Percentiles rank a stretch among this genome's conserved stretches.
phyloP scores from a whole-genome alignment of 257 asterid species.

The Solanum piurae region DNA sequence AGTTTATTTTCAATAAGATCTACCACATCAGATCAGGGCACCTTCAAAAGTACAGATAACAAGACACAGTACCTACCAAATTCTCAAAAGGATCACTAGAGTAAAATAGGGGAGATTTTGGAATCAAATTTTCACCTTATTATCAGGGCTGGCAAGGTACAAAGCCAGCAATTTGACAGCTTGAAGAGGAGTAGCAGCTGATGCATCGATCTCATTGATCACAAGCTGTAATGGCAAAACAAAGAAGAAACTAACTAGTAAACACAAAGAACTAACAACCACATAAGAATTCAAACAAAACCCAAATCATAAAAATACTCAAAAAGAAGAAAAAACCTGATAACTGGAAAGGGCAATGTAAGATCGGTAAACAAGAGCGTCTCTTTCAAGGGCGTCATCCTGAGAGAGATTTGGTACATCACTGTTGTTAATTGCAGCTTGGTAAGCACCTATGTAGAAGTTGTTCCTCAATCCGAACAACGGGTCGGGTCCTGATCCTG shows the following conservation, averaged over 20 bases:
- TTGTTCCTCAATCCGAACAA: slow-evolving; percentile 80
- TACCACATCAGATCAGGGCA: background rate
- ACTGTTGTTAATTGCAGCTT: slow-evolving; percentile 95
- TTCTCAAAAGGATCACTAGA: background rate
- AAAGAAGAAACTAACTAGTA: background rate
- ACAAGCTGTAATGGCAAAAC: slow-evolving; percentile 42
- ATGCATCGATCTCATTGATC: slow-evolving; percentile 79
- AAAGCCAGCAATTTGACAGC: slow-evolving; percentile 87
- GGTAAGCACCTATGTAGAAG: slow-evolving; percentile 86
- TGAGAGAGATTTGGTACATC: slow-evolving; percentile 75
- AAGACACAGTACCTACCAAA: background rate
- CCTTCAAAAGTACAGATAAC: background rate
- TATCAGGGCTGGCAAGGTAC: slow-evolving; percentile 58
- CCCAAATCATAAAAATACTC: background rate
- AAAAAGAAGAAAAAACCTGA: slow-evolving; percentile 30
- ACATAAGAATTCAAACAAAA: background rate
- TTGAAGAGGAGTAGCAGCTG: slow-evolving; percentile 96
- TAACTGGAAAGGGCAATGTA: slow-evolving; percentile 84
- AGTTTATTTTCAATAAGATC: background rate
- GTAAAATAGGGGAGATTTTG: background rate
- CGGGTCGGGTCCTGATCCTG: slow-evolving; percentile 76
- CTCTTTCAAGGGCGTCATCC: slow-evolving; percentile 76
- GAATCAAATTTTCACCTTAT: slow-evolving; percentile 37
- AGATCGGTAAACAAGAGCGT: slow-evolving; percentile 70
- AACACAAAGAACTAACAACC: background rate